Evolutionary conservation across 2,329 filamentous ascomycete species (phyloP).

Genomic region (Gnomoniopsis smithogilvyi): DNA sequence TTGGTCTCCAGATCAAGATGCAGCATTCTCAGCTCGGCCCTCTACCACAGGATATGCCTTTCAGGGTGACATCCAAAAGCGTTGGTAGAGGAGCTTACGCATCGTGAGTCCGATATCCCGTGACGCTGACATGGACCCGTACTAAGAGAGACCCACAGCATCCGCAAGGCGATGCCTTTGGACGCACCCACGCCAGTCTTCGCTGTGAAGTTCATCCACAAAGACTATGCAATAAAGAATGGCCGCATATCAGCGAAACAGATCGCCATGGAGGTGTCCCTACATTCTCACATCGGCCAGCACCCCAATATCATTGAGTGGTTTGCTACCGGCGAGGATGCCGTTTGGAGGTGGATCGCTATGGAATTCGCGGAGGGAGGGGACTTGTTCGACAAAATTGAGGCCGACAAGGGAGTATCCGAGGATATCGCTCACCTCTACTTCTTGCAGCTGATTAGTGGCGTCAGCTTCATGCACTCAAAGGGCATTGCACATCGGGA

Average conservation of each 20-base stretch:
- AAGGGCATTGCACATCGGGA: slow-evolving; percentile 93
- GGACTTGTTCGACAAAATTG: slow-evolving; percentile 98
- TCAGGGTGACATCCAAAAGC: slow-evolving; percentile 92
- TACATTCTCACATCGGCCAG: slow-evolving; percentile 84
- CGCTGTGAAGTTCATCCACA: slow-evolving; percentile 98
- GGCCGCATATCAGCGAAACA: slow-evolving; percentile 88
- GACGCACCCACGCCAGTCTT: slow-evolving; percentile 72
- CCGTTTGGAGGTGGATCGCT: slow-evolving; percentile 91
- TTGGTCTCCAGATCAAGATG: slow-evolving; percentile 33
- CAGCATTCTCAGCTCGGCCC: slow-evolving; percentile 85
- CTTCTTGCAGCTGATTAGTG: slow-evolving; percentile 86
- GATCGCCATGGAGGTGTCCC: slow-evolving; percentile 83
- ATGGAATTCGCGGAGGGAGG: slow-evolving; percentile 97
- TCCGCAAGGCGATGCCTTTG: slow-evolving; percentile 86
- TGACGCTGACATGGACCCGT: slow-evolving; percentile 15
- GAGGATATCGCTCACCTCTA: slow-evolving; percentile 96
- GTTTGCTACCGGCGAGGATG: slow-evolving; percentile 82
- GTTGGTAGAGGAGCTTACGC: slow-evolving; percentile 97
- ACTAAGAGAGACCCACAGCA: slow-evolving; percentile 47
- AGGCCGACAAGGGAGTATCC: slow-evolving; percentile 91
- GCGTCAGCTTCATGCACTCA: slow-evolving; percentile 91
- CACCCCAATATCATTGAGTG: slow-evolving; percentile 94
- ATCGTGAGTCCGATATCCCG: slow-evolving; percentile 58
- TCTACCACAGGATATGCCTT: slow-evolving; percentile 80
- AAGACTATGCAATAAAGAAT: slow-evolving; percentile 86